phyloP scores from a whole-genome alignment of 1,284 basidiomycete species.

The Microbotryum violaceum region DNA sequence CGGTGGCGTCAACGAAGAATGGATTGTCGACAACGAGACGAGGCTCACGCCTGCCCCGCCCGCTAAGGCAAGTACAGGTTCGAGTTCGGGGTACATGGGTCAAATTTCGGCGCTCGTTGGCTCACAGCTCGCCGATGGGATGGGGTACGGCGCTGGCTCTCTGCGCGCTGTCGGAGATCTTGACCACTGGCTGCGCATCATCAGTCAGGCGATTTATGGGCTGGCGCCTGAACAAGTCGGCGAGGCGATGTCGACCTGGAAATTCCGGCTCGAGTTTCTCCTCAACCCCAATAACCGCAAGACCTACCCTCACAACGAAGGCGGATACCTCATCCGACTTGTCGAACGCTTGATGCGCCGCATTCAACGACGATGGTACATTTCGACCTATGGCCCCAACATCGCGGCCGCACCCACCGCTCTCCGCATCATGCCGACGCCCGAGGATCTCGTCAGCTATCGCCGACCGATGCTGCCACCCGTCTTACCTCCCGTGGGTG shows the following conservation, averaged over 20 bases:
- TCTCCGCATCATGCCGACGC: slow-evolving; percentile 5
- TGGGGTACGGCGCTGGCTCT: slow-evolving; percentile 44
- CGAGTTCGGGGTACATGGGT: slow-evolving; percentile 46
- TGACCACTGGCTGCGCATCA: slow-evolving; percentile 48
- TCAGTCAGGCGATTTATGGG: slow-evolving; percentile 35
- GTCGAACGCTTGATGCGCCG: slow-evolving; percentile 50
- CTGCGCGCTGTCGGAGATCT: slow-evolving; percentile 41
- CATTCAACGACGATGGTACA: slow-evolving; percentile 51
- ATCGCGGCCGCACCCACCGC: slow-evolving; percentile 9
- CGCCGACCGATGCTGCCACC: slow-evolving; percentile 41
- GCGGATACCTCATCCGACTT: slow-evolving; percentile 51
- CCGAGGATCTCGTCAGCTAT: slow-evolving; percentile 33
- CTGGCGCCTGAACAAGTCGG: slow-evolving; percentile 3
- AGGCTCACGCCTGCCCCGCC: neutral
- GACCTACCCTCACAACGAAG: slow-evolving; percentile 45
- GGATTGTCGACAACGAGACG: slow-evolving; percentile 21
- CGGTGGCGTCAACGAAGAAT: slow-evolving; percentile 37
- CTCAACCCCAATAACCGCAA: slow-evolving; percentile 39
- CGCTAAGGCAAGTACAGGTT: neutral
- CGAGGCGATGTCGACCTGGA: slow-evolving; percentile 44
- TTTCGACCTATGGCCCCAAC: slow-evolving; percentile 44
- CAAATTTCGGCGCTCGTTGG: slow-evolving; percentile 48
- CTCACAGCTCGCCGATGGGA: slow-evolving; percentile 47
- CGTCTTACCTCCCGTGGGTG: slow-evolving; percentile 44
- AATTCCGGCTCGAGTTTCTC: slow-evolving; percentile 42